Evolutionary conservation across 176 grass and related monocot species (phyloP).

Genomic region (Paspalum vaginatum): DNA sequence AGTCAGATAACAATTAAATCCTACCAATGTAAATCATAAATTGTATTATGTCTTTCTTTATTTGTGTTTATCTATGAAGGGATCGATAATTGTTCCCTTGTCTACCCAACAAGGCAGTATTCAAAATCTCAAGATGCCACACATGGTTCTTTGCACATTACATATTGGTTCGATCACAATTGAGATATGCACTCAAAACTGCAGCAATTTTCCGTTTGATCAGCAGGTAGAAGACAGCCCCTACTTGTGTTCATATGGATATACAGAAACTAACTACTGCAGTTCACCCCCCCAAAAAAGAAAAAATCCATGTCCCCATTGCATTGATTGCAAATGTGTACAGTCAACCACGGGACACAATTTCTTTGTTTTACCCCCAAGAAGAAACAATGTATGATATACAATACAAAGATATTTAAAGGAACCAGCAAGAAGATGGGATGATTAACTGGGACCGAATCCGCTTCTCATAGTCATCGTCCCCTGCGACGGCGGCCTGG

Average conservation of each 20-base stretch:
- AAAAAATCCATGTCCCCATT: no score
- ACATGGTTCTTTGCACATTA: slow-evolving; percentile 15
- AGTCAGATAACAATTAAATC: slow-evolving; percentile 20
- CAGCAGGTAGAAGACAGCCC: not conserved
- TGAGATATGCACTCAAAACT: not conserved
- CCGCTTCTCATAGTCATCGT: no score
- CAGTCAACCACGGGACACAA: no score
- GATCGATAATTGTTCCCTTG: slow-evolving; percentile 14
- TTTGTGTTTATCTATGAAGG: slow-evolving; percentile 13
- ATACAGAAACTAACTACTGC: slow-evolving; percentile 11
- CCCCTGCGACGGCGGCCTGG: no score
- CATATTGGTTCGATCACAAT: not conserved
- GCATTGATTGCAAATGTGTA: no score
- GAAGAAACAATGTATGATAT: no score
- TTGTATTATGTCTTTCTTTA: not conserved
- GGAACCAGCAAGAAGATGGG: no score
- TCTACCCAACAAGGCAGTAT: not conserved
- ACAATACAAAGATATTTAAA: no score
- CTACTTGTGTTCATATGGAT: not conserved
- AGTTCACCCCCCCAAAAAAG: not conserved
- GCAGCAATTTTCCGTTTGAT: slow-evolving; percentile 6
- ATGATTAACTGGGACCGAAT: not conserved
- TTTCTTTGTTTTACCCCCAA: no score
- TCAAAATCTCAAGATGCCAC: slow-evolving; percentile 14
- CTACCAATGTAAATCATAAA: not conserved